phyloP scores from a whole-genome alignment of 1,284 basidiomycete genomes.

The Heterobasidion parviporum region DNA sequence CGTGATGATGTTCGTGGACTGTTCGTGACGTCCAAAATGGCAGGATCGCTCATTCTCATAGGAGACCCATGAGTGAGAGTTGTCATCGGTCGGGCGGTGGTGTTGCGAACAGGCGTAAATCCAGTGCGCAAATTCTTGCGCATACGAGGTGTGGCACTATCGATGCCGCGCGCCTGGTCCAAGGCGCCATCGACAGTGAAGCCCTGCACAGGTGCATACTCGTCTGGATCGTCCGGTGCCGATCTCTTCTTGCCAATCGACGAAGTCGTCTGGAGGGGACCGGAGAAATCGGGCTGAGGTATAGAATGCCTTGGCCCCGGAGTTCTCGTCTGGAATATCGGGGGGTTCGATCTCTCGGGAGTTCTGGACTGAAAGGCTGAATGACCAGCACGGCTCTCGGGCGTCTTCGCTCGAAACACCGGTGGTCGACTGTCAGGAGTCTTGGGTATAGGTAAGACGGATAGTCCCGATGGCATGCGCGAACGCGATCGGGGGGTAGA shows the following conservation, averaged over 20 bases:
- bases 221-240: slow-evolving; percentile 66
- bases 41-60: slow-evolving; percentile 12
- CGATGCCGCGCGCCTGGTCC: slow-evolving; percentile 25
- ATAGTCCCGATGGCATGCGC: neutral
- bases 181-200: slow-evolving; percentile 43
- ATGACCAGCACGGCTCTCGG: slow-evolving; percentile 10
- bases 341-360: slow-evolving; percentile 31
- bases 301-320: slow-evolving; percentile 27
- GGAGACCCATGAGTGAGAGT: slow-evolving; percentile 19
- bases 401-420: slow-evolving; percentile 42
- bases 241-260: slow-evolving; percentile 56
- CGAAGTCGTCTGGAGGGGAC: slow-evolving; percentile 15
- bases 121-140: slow-evolving; percentile 49
- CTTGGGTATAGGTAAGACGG: slow-evolving; percentile 31
- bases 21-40: slow-evolving; percentile 63
- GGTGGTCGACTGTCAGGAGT: slow-evolving; percentile 43
- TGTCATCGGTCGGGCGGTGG: slow-evolving; percentile 28
- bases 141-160: slow-evolving; percentile 50
- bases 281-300: slow-evolving; percentile 6
- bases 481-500: neutral
- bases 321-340: slow-evolving; percentile 39
- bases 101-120: slow-evolving; percentile 62
- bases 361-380: slow-evolving; percentile 38
- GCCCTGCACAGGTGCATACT: slow-evolving; percentile 47
- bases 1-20: slow-evolving; percentile 29